phyloP scores from a whole-genome alignment of 2,329 filamentous ascomycete genomes.

The Phaeosphaeriaceae sp. region DNA sequence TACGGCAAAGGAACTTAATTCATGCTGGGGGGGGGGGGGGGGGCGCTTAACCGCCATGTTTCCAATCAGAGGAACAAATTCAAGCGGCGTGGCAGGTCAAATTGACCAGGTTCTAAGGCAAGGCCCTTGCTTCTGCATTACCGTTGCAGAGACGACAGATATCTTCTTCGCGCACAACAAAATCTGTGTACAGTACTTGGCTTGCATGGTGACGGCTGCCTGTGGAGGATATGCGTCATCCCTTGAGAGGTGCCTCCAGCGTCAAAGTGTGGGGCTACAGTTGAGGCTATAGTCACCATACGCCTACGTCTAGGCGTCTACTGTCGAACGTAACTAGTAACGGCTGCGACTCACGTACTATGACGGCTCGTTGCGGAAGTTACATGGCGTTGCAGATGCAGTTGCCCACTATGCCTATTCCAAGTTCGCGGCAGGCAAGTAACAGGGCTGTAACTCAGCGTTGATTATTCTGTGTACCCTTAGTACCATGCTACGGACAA shows the following conservation, averaged over 20 bases:
- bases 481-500: conserved; percentile 39
- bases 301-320: conserved; percentile 22
- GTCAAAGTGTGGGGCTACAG: conserved; percentile 15
- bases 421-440: conserved; percentile 23
- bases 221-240: conserved; percentile 21
- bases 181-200: background rate
- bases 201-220: conserved; percentile 17
- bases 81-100: conserved; percentile 13
- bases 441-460: conserved; percentile 23
- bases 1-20: too few relatives aligned
- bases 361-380: conserved; percentile 29
- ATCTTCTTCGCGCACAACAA: conserved; percentile 1
- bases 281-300: too few relatives aligned
- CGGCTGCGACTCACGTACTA: conserved; percentile 28
- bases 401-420: conserved; percentile 24
- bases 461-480: conserved; percentile 42
- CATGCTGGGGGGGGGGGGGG: too few relatives aligned
- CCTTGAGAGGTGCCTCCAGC: conserved; percentile 19
- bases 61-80: conserved; percentile 21
- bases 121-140: conserved; percentile 36
- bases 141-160: conserved; percentile 17
- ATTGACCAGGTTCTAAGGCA: conserved; percentile 16
- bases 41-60: conserved; percentile 19
- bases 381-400: conserved; percentile 32
- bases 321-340: conserved; percentile 20